phyloP scores from a whole-genome alignment of 2,329 filamentous ascomycete genomes.

The Zymoseptoria crescenta region DNA sequence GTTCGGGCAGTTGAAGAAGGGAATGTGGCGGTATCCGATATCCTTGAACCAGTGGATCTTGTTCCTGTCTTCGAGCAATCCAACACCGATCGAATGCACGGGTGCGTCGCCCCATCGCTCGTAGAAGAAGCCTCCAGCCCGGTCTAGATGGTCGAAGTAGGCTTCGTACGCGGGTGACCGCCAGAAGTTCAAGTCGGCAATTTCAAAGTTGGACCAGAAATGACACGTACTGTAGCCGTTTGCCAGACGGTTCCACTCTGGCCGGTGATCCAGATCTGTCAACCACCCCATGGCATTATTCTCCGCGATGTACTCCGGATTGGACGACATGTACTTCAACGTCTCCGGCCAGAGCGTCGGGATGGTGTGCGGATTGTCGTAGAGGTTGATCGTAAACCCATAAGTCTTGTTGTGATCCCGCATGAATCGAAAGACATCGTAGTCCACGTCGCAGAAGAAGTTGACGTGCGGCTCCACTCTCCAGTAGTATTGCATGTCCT shows the following conservation, averaged over 20 bases:
- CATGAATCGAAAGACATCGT: conserved; percentile 98
- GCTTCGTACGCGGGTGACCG: conserved; percentile 82
- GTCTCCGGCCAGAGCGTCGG: conserved; percentile 93
- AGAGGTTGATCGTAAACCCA: conserved; percentile 95
- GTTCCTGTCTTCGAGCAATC: conserved; percentile 80
- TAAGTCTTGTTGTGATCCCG: conserved; percentile 97
- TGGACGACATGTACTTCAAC: conserved; percentile 69
- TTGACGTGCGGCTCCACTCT: conserved; percentile 96
- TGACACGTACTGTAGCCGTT: conserved; percentile 97
- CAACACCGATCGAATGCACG: conserved; percentile 88
- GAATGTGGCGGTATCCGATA: conserved; percentile 96
- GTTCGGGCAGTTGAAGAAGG: conserved; percentile 98
- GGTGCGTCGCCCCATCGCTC: conserved; percentile 97
- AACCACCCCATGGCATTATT: conserved; percentile 88
- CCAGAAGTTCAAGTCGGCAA: conserved; percentile 90
- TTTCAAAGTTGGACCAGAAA: conserved; percentile 99
- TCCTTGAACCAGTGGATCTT: conserved; percentile 96
- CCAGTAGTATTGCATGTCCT: conserved; percentile 87
- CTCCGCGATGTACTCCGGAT: conserved; percentile 70
- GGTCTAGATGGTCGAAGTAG: conserved; percentile 92
- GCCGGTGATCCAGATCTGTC: conserved; percentile 66
- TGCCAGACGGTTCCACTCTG: conserved; percentile 70
- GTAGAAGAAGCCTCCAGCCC: conserved; percentile 95
- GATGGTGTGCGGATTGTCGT: conserved; percentile 82
- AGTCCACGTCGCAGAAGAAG: conserved; percentile 98